These are phyloP conservation scores for Thermomucor indicae-seudaticae DNA, from an alignment of 371 early-diverging fungal genomes.

Conservation along the genomic window DNA sequence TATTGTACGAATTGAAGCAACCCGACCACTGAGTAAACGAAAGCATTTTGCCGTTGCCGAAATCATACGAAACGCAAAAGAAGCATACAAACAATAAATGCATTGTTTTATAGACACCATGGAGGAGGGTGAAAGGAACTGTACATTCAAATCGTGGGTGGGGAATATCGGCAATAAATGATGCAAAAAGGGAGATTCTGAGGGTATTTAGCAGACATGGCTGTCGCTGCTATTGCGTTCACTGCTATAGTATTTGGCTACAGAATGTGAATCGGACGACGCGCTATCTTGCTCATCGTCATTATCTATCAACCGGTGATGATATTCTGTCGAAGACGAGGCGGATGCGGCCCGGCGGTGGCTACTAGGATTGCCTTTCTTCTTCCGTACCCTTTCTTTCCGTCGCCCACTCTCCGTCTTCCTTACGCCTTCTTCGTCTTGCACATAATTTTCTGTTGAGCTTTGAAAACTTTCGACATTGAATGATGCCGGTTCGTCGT, in stretches of 20 bases:
- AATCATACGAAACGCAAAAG: conserved; percentile 55
- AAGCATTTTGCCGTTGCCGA: conserved; percentile 89
- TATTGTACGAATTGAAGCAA: conserved; percentile 89
- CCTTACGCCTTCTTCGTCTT: conserved; percentile 5
- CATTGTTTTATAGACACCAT: too few species aligned
- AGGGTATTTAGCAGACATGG: conserved; percentile 9
- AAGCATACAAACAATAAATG: too few species aligned
- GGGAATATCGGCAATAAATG: too few species aligned
- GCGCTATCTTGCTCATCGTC: not conserved
- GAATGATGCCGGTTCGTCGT: conserved; percentile 8
- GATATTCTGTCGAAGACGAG: too few species aligned
- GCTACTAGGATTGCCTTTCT: not conserved
- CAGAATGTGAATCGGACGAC: conserved; percentile 3
- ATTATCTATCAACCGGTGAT: not conserved
- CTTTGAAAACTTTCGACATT: conserved; percentile 5
- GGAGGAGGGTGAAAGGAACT: too few species aligned
- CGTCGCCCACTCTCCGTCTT: conserved; percentile 38
- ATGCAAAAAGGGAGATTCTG: too few species aligned
- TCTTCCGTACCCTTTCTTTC: conserved; percentile 18
- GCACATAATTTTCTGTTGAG: not conserved
- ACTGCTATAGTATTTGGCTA: conserved; percentile 12
- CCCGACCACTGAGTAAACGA: conserved; percentile 82
- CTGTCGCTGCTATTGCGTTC: conserved; percentile 21
- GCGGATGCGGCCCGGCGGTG: too few species aligned
- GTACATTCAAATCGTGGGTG: too few species aligned